Evolutionary conservation across 495 filamentous ascomycete species (phyloP).

Genomic region (Lepraria neglecta): DNA sequence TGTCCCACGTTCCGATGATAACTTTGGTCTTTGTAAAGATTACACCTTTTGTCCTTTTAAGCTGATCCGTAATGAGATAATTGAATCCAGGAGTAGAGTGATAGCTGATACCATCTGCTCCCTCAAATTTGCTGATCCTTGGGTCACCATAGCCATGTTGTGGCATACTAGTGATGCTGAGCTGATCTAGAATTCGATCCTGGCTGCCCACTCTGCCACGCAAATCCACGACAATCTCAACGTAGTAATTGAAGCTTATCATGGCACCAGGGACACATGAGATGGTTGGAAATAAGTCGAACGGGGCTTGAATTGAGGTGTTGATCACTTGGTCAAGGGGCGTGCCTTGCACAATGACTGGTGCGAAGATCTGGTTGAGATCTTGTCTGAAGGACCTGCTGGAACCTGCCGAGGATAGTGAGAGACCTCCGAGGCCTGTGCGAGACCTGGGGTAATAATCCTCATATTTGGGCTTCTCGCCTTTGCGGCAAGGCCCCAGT

Average conservation of each 20-base stretch:
- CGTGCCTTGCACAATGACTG: conserved; percentile 74
- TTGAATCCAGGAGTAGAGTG: conserved; percentile 50
- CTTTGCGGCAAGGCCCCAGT: conserved; percentile 51
- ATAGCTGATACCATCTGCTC: conserved; percentile 35
- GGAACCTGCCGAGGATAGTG: conserved; percentile 70
- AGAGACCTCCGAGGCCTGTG: conserved; percentile 71
- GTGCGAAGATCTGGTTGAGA: conserved; percentile 75
- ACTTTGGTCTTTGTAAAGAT: conserved; percentile 78
- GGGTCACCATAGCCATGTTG: conserved; percentile 39
- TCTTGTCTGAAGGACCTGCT: conserved; percentile 92
- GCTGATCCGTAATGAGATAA: conserved; percentile 82
- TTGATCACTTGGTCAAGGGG: conserved; percentile 72
- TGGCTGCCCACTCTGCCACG: conserved; percentile 71
- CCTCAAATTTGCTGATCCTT: conserved; percentile 41
- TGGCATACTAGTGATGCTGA: conserved; percentile 49
- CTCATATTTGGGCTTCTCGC: conserved; percentile 65
- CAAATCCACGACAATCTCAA: conserved; percentile 87
- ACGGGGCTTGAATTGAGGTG: conserved; percentile 76
- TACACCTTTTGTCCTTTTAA: conserved; percentile 81
- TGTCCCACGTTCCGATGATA: conserved; percentile 82
- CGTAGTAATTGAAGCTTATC: conserved; percentile 88
- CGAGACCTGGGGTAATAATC: conserved; percentile 73
- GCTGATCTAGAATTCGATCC: conserved; percentile 55
- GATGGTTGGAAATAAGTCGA: conserved; percentile 90
- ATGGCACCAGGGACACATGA: conserved; percentile 79